Percentiles rank a stretch among this genome's conserved stretches.
These are phyloP conservation scores for Myxozyma neotropica DNA, from an alignment of 805 yeast genomes.

Conservation along the genomic window DNA sequence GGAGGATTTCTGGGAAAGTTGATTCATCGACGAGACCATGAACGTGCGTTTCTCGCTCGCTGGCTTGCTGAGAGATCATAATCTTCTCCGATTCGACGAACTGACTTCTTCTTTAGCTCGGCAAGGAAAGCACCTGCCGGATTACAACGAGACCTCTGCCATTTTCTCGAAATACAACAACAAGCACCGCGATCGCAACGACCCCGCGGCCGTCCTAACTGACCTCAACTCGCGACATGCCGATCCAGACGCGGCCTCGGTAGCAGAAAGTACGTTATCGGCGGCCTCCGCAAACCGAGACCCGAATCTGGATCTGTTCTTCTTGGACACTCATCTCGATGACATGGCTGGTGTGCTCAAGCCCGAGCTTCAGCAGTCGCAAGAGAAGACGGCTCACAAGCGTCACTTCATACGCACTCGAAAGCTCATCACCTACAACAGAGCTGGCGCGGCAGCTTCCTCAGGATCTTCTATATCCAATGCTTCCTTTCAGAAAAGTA, in stretches of 20 bases:
- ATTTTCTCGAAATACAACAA: conserved; percentile 6
- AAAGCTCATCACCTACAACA: conserved; percentile 33
- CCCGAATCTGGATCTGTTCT: conserved; percentile 16
- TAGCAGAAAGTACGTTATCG: not conserved
- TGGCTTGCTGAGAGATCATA: no score
- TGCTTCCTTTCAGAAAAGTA: not conserved
- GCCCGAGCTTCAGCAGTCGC: conserved; percentile 15
- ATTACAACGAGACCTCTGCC: conserved; percentile 1
- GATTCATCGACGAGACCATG: conserved; percentile 18
- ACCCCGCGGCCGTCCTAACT: not conserved
- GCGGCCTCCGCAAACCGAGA: not conserved
- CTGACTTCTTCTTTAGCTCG: not conserved
- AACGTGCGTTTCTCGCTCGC: not conserved
- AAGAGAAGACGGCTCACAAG: conserved; percentile 22
- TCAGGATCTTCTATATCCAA: not conserved
- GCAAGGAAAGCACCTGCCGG: not conserved
- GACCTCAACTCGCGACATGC: not conserved
- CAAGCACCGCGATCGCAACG: conserved; percentile 4
- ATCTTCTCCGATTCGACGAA: no score
- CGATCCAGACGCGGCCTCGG: not conserved
- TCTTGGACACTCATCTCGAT: conserved; percentile 51
- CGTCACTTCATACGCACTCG: conserved; percentile 37
- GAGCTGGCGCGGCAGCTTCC: conserved; percentile 13
- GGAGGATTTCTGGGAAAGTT: conserved; percentile 21
- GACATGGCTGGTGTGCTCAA: conserved; percentile 57